Conservation (phyloP, 495 filamentous ascomycete species). For the Aspergillus ellipticus region DNA sequence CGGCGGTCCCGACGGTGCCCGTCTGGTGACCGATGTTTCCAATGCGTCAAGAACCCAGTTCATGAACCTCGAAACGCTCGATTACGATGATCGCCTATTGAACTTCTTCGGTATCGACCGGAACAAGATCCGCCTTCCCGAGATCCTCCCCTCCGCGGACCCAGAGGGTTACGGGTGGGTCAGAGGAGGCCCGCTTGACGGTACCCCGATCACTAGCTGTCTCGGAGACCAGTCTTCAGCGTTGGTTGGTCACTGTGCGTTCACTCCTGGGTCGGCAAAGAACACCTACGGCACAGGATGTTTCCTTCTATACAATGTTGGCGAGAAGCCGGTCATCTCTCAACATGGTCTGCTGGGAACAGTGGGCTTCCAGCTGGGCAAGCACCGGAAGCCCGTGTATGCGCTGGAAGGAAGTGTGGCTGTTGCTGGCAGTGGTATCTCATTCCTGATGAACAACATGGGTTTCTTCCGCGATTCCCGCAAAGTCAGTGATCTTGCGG, state of each 20-base stretch:
- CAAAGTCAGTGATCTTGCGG: constrained; percentile 79
- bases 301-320: constrained; percentile 93
- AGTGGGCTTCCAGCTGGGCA: constrained; percentile 72
- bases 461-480: constrained; percentile 74
- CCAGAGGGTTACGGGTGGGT: constrained; percentile 70
- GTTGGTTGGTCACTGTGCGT: constrained; percentile 87
- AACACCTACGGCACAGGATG: constrained; percentile 97
- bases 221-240: constrained; percentile 92
- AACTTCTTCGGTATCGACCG: constrained; percentile 79
- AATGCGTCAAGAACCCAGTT: constrained; percentile 97
- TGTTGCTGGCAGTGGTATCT: constrained; percentile 85
- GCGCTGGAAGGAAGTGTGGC: constrained; percentile 91
- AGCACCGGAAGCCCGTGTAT: constrained; percentile 69
- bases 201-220: constrained; percentile 78
- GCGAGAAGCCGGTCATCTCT: constrained; percentile 84
- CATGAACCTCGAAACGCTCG: constrained; percentile 81
- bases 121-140: constrained; percentile 72
- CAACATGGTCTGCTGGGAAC: constrained; percentile 85
- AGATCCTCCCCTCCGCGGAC: constrained; percentile 84
- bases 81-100: constrained; percentile 81
- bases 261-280: constrained; percentile 82
- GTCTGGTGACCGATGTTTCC: constrained; percentile 84
- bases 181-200: constrained; percentile 62
- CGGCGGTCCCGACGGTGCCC: constrained; percentile 64
- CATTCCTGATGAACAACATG: constrained; percentile 87